A percentile compares a stretch with the other conserved stretches of the same genome.
Conservation (phyloP, 371 early-diverging fungal genomes). For the Chytridium lagenaria region DNA sequence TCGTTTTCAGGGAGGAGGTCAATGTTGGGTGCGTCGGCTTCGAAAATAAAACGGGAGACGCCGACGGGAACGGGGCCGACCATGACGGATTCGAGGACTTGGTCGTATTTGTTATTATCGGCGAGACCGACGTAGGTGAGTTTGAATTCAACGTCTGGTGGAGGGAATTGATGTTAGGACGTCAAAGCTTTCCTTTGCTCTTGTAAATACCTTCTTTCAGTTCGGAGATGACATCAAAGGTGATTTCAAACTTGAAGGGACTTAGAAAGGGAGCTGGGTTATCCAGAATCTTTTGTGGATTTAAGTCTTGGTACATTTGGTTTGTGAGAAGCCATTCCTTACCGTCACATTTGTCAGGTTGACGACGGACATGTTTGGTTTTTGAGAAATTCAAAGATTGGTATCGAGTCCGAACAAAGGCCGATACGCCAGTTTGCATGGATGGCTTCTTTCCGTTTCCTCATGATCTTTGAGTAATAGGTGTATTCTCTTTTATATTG, state of each 20-base stretch:
- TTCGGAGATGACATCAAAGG: conserved; percentile 91
- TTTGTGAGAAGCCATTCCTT: not conserved
- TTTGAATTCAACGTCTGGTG: conserved; percentile 93
- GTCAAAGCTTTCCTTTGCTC: not conserved
- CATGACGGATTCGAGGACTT: conserved; percentile 91
- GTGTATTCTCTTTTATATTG: no score
- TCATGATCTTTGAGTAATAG: no score
- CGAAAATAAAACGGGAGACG: conserved; percentile 89
- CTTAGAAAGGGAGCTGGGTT: conserved; percentile 81
- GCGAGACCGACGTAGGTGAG: conserved; percentile 94
- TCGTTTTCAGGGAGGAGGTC: conserved; percentile 77
- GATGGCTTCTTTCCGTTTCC: no score
- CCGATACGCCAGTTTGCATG: no score
- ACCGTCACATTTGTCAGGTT: conserved; percentile 75
- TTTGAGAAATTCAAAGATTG: conserved; percentile 9
- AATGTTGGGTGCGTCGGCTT: conserved; percentile 77
- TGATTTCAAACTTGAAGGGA: conserved; percentile 92
- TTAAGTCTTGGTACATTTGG: not conserved
- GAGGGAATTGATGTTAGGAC: not conserved
- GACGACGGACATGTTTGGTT: conserved; percentile 76
- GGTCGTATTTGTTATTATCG: conserved; percentile 82
- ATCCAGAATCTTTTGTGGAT: conserved; percentile 66
- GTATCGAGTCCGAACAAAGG: no score
- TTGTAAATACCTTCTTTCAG: conserved; percentile 79
- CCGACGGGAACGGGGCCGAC: conserved; percentile 98